Conservation (phyloP, 2,329 filamentous ascomycete genomes). For the Tolypocladium sp. region DNA sequence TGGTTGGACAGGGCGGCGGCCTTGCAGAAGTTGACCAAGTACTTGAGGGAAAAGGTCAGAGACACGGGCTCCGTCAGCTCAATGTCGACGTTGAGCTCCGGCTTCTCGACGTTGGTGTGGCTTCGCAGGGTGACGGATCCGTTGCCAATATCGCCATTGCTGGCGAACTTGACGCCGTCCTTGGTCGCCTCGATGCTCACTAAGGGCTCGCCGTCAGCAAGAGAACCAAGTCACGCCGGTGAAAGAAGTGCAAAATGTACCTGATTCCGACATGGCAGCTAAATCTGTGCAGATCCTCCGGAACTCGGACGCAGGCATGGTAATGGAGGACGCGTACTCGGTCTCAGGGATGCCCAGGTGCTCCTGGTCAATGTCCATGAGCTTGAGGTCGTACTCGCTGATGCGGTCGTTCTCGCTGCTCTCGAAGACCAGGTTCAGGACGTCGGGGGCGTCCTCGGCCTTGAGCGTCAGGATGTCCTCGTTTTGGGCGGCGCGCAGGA, state of each 20-base stretch:
- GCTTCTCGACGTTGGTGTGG: constrained; percentile 84
- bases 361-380: constrained; percentile 99
- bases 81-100: constrained; percentile 77
- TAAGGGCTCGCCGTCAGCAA: constrained; percentile 22
- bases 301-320: constrained; percentile 85
- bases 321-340: constrained; percentile 89
- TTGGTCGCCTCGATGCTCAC: constrained; percentile 95
- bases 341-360: constrained; percentile 97
- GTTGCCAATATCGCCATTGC: constrained; percentile 90
- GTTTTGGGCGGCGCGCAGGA: constrained; percentile 86
- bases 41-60: constrained; percentile 97
- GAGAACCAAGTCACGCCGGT: not conserved
- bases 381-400: constrained; percentile 98
- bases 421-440: constrained; percentile 93
- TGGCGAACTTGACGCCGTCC: constrained; percentile 93
- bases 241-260: constrained; percentile 39
- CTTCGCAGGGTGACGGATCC: constrained; percentile 86
- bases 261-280: constrained; percentile 87
- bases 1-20: constrained; percentile 71
- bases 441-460: constrained; percentile 93
- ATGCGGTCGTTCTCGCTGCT: constrained; percentile 79
- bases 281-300: constrained; percentile 91
- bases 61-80: constrained; percentile 85
- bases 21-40: constrained; percentile 99
- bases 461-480: constrained; percentile 95